Evolutionary conservation across 306 rosid genomes (phyloP).

Genomic region (Hippophae tibetana): DNA sequence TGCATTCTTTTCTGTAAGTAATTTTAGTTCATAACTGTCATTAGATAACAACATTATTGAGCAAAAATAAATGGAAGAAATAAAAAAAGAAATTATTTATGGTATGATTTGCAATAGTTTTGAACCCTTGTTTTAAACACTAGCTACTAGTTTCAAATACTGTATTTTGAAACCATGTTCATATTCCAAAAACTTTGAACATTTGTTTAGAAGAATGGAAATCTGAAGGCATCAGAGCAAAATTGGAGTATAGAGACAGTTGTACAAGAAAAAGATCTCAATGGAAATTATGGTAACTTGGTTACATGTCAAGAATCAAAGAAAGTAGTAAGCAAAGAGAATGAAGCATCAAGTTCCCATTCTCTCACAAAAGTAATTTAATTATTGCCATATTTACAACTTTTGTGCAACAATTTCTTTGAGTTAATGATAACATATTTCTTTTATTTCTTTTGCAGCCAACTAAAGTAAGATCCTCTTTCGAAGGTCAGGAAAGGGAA

Average conservation of each 20-base stretch:
- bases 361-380: slow-evolving; percentile 18
- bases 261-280: slow-evolving; percentile 20
- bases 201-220: slow-evolving; percentile 31
- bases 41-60: too few relatives aligned
- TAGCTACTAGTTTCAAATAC: too few relatives aligned
- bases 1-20: slow-evolving; percentile 37
- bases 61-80: too few relatives aligned
- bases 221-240: slow-evolving; percentile 16
- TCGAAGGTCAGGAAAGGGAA: slow-evolving; percentile 43
- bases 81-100: too few relatives aligned
- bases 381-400: not conserved
- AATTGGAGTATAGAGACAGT: slow-evolving; percentile 23
- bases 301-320: slow-evolving; percentile 11
- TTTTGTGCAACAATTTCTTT: not conserved
- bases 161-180: too few relatives aligned
- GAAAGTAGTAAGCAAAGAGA: not conserved
- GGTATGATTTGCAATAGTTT: too few relatives aligned
- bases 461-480: slow-evolving; percentile 25
- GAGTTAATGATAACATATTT: slow-evolving; percentile 13
- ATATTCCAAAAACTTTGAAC: not conserved
- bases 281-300: slow-evolving; percentile 19
- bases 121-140: too few relatives aligned
- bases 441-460: slow-evolving; percentile 36
- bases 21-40: not conserved
- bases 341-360: slow-evolving; percentile 18